Conservation (phyloP, 805 yeast genomes). For the Myxozyma mucilagina region DNA sequence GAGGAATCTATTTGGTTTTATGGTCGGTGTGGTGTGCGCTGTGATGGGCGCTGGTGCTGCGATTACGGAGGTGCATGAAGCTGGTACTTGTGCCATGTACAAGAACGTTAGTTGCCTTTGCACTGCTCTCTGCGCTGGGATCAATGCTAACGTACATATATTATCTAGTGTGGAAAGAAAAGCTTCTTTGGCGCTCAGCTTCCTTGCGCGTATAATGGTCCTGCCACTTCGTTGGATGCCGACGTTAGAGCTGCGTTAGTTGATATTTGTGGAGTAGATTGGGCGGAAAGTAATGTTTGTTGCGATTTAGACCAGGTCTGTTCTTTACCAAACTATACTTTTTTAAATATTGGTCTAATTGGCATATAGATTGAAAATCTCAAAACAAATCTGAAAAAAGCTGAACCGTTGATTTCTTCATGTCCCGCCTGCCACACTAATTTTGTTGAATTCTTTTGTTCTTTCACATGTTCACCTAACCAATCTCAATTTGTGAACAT, state of each 20-base stretch:
- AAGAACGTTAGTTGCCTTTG: conserved; percentile 41
- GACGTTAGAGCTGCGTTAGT: conserved; percentile 51
- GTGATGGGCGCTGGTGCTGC: not conserved
- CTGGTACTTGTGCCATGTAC: conserved; percentile 57
- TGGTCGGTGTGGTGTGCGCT: not conserved
- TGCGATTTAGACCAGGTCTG: conserved; percentile 66
- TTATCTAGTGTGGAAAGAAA: conserved; percentile 69
- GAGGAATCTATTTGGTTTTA: not conserved
- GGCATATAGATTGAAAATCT: not conserved
- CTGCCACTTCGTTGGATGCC: conserved; percentile 50
- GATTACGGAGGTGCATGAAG: conserved; percentile 38
- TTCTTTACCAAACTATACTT: not conserved
- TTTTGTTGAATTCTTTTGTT: conserved; percentile 77
- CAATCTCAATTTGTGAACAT: conserved; percentile 76
- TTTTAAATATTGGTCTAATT: not conserved
- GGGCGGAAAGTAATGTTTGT: conserved; percentile 59
- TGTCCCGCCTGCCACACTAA: conserved; percentile 93
- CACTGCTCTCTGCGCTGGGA: not conserved
- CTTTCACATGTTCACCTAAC: conserved; percentile 85
- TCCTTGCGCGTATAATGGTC: conserved; percentile 68
- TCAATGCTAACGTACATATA: not conserved
- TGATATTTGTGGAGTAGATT: conserved; percentile 72
- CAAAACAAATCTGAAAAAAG: conserved; percentile 59
- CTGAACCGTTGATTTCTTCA: conserved; percentile 77
- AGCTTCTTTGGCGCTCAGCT: conserved; percentile 73